These are phyloP conservation scores for Pelagophyceae sp. DNA, from an alignment of 352 stramenopile genomes.

Conservation along the genomic window DNA sequence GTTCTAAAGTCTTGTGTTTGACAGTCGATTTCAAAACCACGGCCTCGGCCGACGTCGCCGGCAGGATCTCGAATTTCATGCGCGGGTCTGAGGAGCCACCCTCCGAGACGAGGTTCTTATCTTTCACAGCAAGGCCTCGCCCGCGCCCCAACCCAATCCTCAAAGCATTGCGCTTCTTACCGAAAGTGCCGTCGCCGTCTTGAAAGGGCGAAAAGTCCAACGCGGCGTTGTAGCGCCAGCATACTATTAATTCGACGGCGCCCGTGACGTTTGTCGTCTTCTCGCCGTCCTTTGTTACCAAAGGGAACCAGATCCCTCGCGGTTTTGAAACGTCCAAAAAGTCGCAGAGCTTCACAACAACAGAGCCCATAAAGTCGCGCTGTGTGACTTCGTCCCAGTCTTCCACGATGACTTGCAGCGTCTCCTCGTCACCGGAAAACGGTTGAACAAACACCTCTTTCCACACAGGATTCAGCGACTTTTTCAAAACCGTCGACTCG, in stretches of 20 bases:
- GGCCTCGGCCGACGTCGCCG: not conserved
- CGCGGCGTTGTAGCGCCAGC: not conserved
- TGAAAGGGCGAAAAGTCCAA: constrained; percentile 1
- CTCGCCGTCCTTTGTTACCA: not conserved
- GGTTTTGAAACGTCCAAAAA: not conserved
- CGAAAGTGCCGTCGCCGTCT: not conserved
- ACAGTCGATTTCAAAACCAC: not conserved
- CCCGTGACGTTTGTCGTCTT: constrained; percentile 5
- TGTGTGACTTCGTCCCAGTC: not conserved
- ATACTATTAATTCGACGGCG: not conserved
- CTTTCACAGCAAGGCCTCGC: constrained; percentile 1
- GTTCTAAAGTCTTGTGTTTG: not conserved
- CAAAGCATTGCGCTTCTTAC: not conserved
- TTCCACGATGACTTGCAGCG: not conserved
- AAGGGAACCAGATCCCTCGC: not conserved
- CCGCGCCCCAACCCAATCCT: not conserved
- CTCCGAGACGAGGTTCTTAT: not conserved
- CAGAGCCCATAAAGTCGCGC: constrained; percentile 1
- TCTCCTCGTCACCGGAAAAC: not conserved
- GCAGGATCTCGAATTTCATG: not conserved
- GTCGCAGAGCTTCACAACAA: not conserved
- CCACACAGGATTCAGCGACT: constrained; percentile 13
- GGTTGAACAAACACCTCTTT: not conserved
- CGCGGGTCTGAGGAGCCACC: not conserved
- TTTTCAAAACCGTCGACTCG: not conserved